Percentiles rank a stretch among this genome's conserved stretches.
These are phyloP conservation scores for Geotrichum ghanense DNA, from an alignment of 805 yeast genomes.

Conservation along the genomic window DNA sequence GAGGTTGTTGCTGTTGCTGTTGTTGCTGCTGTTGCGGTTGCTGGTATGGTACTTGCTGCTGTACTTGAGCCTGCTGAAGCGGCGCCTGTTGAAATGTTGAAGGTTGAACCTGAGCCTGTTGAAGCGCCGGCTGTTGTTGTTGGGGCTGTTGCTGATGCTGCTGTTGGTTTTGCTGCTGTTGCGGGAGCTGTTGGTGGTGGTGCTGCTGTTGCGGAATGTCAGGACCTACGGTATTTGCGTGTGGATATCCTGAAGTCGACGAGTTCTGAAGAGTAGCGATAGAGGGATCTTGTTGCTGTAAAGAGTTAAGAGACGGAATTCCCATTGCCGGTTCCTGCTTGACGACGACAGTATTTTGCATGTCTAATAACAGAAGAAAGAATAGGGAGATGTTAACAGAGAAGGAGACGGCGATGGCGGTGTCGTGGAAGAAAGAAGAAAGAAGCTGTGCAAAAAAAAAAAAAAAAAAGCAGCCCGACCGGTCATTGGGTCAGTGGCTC, in stretches of 20 bases:
- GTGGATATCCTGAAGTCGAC: not conserved
- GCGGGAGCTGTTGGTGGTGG: not conserved
- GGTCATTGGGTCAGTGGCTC: not conserved
- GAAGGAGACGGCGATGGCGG: not conserved
- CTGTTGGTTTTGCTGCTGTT: not conserved
- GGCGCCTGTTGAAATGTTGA: too few species aligned
- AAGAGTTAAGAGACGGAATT: not conserved
- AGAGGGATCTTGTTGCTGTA: not conserved
- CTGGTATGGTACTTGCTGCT: not conserved
- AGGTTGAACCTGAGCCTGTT: too few species aligned
- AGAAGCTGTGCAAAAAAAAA: not conserved
- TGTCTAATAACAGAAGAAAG: not conserved
- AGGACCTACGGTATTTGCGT: not conserved
- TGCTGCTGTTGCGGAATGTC: not conserved
- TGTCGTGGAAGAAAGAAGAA: not conserved
- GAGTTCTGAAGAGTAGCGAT: not conserved
- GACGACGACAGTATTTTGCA: not conserved
- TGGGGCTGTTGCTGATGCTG: not conserved
- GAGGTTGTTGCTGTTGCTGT: not conserved
- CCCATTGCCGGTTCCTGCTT: conserved; percentile 1
- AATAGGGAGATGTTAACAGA: too few species aligned
- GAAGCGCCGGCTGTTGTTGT: not conserved
- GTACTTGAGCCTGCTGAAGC: not conserved
- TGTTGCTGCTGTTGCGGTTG: not conserved
- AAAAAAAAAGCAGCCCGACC: not conserved